Percentiles rank a stretch among this genome's conserved stretches.
Evolutionary conservation across 352 stramenopile genomes (phyloP).

Genomic region (Phytophthora capsici): DNA sequence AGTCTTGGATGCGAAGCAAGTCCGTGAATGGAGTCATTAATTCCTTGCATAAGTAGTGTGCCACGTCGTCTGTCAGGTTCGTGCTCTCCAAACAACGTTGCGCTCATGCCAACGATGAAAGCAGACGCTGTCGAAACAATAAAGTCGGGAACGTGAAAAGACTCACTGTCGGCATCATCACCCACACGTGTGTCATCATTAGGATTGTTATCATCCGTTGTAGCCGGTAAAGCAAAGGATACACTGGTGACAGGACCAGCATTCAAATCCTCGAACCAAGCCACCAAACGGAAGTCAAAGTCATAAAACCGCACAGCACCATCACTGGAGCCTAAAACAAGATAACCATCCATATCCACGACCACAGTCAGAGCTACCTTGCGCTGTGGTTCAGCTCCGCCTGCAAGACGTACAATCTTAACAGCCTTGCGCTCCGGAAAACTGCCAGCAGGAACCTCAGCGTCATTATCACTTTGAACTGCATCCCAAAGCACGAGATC

Average conservation of each 20-base stretch:
- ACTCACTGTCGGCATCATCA: conserved; percentile 44
- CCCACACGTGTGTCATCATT: not conserved
- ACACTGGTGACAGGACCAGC: conserved; percentile 89
- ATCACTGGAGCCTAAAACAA: conserved; percentile 91
- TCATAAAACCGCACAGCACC: conserved; percentile 94
- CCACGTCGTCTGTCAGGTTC: conserved; percentile 85
- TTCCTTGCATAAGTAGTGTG: conserved; percentile 92
- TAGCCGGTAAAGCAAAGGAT: conserved; percentile 73
- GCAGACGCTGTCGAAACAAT: conserved; percentile 87
- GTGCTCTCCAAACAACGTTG: conserved; percentile 85
- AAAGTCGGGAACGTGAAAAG: conserved; percentile 90
- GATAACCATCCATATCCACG: conserved; percentile 87
- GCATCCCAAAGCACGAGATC: conserved; percentile 91
- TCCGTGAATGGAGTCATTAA: conserved; percentile 86
- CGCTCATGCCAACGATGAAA: conserved; percentile 89
- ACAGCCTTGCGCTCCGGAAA: conserved; percentile 78
- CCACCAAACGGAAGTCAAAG: conserved; percentile 92
- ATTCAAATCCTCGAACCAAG: conserved; percentile 95
- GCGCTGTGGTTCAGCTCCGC: conserved; percentile 54
- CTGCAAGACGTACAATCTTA: conserved; percentile 83
- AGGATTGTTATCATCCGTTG: conserved; percentile 24
- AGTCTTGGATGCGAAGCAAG: conserved; percentile 81
- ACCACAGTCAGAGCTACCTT: conserved; percentile 65
- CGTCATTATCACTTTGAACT: conserved; percentile 33
- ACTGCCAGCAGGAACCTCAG: conserved; percentile 30